Evolutionary conservation across 208 protist genomes (phyloP), one percentile per base, ranked within the genome.

Genomic region (Trypanosoma mega): DNA sequence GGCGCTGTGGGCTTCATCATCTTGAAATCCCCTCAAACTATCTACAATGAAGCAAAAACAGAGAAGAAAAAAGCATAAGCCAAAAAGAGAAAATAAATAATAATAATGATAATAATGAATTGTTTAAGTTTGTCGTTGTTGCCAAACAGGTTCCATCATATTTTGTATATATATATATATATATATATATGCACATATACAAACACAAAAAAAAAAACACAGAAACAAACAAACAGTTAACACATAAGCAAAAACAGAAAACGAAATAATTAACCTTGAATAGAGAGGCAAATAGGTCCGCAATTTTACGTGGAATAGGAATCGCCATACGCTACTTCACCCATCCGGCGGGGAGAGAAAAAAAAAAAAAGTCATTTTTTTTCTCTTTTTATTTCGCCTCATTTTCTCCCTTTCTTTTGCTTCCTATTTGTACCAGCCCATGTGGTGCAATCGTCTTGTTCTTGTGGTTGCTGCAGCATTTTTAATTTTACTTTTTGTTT

Each of bases 1-100:
- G 81, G 81, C 23, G 73, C 71, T 49, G 86, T 93, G 20, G 82
- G 72, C 68, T 82, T 82, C 86, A 93, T 87, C 78, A 85, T 93
- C 48, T 67, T 82, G 26, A 63, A 26, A 26, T 46, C 51, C 26
- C 2, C 18, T 53, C 33, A 44, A 29, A 39, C 31, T 26, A 3
- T 43, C 34, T 26, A 49, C 26, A 33, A 14, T 56, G 23, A 56
- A 66, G 33, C 12, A 62, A 2, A 68, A 29, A 68, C 31, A 51
- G 37, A 60, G 63, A 63, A 59, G 1, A 61, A 63, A 50, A 68
- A 45, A 60, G 37, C 11, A 23, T 44, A 34, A 20, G 3, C 53
- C 39, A 54, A 43, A 16, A 64, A 24, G 48, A n/a, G 68, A 26
- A 12, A 50, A 54, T 3, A 29, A 33, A 30, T 31, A 20, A 41